Evolutionary conservation across 768 basidiomycete genomes (phyloP), one percentile per base, ranked within the genome.

Genomic region (Agrocybe chaxingu): DNA sequence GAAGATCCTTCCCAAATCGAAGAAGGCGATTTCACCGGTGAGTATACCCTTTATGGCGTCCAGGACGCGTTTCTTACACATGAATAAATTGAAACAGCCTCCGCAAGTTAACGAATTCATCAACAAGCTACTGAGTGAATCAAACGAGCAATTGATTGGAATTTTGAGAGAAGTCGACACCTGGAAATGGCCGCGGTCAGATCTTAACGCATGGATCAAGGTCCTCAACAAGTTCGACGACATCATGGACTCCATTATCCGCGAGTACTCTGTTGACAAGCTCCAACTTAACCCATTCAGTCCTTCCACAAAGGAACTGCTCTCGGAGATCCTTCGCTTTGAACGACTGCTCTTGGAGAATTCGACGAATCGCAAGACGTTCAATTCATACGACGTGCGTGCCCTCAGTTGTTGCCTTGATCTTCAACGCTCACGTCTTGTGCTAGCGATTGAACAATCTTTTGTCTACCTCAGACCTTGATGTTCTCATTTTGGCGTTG

Each of bases 301-400:
- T 1, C 81, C 87, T 0, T 67, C 74, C 38, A 85, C 84, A 19
- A 95, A 93, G 75, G 78, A 78, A 50, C 74, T 82, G 2, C 65
- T 98, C 9, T 81, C 85, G 54, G 85, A 89, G 64, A 87, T 99
- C 57, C 80, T 99, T 53, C 78, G 84, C 57, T 94, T 99, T 57
- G 85, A 93, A 72, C 80, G 90, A 54, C 70, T 98, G 35, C 72
- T 99, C 45, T 75, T 99, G 61, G 97, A 98, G 72, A 97, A 98
- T 67, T 96, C 94, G 42, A 99, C 97, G 36, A 98, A 96, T 66
- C 77, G 97, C 62, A 98, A 98, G 74, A 89, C 94, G 51, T 99
- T 87, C 70, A 85, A 82, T 53, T 96, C 93, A 3, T 99, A 97
- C 69, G 97, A 99, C 66, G 96, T 98, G 70, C 70, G 93, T 74